phyloP scores from a whole-genome alignment of 2,329 filamentous ascomycete genomes.

The Neofusicoccum parvum region DNA sequence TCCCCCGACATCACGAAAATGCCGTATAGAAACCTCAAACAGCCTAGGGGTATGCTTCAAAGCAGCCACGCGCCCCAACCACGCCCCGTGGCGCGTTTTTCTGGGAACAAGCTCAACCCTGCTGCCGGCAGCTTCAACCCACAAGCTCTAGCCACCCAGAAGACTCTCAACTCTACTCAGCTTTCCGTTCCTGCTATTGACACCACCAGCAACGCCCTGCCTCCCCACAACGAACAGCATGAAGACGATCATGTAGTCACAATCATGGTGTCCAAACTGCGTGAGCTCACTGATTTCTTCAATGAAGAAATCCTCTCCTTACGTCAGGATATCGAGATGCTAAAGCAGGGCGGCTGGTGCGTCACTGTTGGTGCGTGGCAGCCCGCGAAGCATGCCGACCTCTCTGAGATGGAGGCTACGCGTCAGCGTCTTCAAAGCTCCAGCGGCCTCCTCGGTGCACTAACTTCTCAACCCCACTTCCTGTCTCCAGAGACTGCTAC shows the following conservation, averaged over 20 bases:
- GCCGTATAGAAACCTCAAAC: not conserved
- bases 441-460: not conserved
- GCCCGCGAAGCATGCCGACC: not conserved
- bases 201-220: not conserved
- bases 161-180: not conserved
- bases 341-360: constrained; percentile 28
- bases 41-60: not conserved
- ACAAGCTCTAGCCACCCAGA: not conserved
- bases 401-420: not conserved
- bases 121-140: constrained; percentile 11
- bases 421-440: not conserved
- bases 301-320: constrained; percentile 3
- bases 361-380: constrained; percentile 26
- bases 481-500: not conserved
- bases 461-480: not conserved
- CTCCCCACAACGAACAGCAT: not conserved
- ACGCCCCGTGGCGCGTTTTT: not conserved
- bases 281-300: not conserved
- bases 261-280: not conserved
- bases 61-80: not conserved
- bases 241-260: not conserved
- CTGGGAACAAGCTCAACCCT: not conserved
- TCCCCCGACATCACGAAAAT: not conserved
- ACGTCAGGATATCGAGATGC: constrained; percentile 26
- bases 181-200: too few relatives aligned